Percentiles rank a stretch among this genome's conserved stretches.
These are phyloP conservation scores for Adansonia digitata DNA, from an alignment of 345 rosid genomes.

Conservation along the genomic window DNA sequence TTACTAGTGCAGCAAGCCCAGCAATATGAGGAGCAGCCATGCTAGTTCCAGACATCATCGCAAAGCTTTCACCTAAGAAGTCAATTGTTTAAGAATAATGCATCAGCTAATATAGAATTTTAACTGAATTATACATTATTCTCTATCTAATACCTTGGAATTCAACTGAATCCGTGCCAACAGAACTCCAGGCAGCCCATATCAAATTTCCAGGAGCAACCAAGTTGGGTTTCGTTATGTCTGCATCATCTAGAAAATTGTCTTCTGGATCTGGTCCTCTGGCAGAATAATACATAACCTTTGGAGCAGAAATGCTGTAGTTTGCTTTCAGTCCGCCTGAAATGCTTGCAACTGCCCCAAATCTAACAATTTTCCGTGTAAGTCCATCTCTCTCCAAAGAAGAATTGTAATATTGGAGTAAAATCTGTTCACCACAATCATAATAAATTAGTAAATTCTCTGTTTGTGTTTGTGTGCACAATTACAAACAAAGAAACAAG, in stretches of 20 bases:
- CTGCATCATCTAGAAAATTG: conserved; percentile 59
- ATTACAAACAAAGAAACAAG: not conserved
- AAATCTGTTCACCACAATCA: conserved; percentile 42
- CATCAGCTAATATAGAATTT: not conserved
- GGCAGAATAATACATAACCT: conserved; percentile 85
- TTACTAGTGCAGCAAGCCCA: conserved; percentile 87
- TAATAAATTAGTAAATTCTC: conserved; percentile 5
- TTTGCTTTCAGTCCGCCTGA: conserved; percentile 75
- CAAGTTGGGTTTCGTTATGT: conserved; percentile 81
- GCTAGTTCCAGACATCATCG: conserved; percentile 97
- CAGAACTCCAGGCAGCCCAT: conserved; percentile 98
- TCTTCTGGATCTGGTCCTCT: conserved; percentile 98
- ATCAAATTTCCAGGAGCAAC: conserved; percentile 88
- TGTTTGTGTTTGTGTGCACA: not conserved
- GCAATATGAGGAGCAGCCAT: conserved; percentile 99
- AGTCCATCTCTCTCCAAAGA: conserved; percentile 53
- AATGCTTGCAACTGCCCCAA: conserved; percentile 71
- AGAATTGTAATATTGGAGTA: conserved; percentile 82
- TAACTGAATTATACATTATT: not conserved
- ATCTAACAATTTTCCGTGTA: conserved; percentile 47
- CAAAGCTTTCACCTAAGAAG: conserved; percentile 72
- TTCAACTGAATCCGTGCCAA: conserved; percentile 79
- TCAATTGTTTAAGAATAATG: not conserved
- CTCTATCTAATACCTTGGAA: conserved; percentile 53
- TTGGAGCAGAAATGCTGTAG: conserved; percentile 72